phyloP scores from a whole-genome alignment of 305 asterid species.

The Plantago lanceolata region DNA sequence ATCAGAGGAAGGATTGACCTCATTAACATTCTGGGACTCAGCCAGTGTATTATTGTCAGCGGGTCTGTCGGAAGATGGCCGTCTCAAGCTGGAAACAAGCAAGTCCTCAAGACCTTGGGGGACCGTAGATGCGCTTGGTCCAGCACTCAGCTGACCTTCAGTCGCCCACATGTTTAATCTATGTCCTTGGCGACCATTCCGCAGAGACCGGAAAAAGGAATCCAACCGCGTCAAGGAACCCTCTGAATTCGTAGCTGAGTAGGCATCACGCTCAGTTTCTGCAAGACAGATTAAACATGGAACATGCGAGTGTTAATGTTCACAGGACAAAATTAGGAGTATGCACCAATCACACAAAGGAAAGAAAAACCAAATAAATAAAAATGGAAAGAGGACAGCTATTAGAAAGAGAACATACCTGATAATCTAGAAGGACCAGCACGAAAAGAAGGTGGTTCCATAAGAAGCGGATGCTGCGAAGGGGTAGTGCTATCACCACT shows the following conservation, averaged over 20 bases:
- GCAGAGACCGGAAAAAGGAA: conserved; percentile 70
- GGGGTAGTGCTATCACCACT: conserved; percentile 56
- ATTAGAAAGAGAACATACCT: conserved; percentile 36
- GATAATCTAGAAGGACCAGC: conserved; percentile 53
- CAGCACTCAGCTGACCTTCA: conserved; percentile 68
- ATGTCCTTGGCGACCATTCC: conserved; percentile 89
- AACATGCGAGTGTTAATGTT: conserved; percentile 19
- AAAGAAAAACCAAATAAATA: no score
- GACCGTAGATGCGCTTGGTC: conserved; percentile 57
- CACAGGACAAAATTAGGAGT: not conserved
- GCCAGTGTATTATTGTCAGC: conserved; percentile 34
- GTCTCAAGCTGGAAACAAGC: conserved; percentile 73
- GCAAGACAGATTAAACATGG: conserved; percentile 26
- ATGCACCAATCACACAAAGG: not conserved
- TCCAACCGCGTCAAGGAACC: conserved; percentile 70
- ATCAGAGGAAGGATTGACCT: conserved; percentile 44
- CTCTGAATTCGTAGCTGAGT: conserved; percentile 35
- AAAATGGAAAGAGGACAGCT: no score
- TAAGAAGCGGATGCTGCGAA: conserved; percentile 80
- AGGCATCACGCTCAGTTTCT: conserved; percentile 58
- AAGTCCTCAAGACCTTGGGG: conserved; percentile 96
- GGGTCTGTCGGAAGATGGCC: conserved; percentile 55
- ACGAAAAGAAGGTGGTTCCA: conserved; percentile 65
- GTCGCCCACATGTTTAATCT: conserved; percentile 75
- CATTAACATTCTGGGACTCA: conserved; percentile 56